These are phyloP conservation scores for Pichiaceae sp. DNA, from an alignment of 1,139 yeast genomes.

Conservation along the genomic window DNA sequence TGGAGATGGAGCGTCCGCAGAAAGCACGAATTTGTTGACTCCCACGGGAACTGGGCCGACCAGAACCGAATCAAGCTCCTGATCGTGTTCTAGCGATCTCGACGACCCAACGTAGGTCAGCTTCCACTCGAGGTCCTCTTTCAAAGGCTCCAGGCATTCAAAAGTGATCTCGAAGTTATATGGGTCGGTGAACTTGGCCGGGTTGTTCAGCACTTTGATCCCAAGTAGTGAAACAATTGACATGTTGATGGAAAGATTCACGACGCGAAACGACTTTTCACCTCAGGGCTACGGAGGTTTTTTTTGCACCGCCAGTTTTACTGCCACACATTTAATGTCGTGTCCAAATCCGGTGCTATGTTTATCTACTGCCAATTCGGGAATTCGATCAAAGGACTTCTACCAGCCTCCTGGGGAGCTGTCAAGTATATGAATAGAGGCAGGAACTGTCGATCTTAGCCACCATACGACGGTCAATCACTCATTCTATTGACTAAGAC, in stretches of 20 bases:
- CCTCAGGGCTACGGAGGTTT: too few relatives aligned
- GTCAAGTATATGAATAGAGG: too few relatives aligned
- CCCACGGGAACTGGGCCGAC: constrained; percentile 99
- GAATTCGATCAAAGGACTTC: too few relatives aligned
- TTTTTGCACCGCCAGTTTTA: too few relatives aligned
- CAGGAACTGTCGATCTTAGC: too few relatives aligned
- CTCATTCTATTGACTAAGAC: too few relatives aligned
- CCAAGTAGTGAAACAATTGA: constrained; percentile 91
- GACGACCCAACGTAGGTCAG: constrained; percentile 95
- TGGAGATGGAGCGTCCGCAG: constrained; percentile 95
- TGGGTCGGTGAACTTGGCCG: constrained; percentile 88
- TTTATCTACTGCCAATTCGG: too few relatives aligned
- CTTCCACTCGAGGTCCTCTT: constrained; percentile 95
- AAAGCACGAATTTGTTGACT: constrained; percentile 81
- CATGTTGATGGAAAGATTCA: constrained; percentile 34
- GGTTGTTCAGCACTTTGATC: constrained; percentile 87
- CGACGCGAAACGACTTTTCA: too few relatives aligned
- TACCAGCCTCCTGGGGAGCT: too few relatives aligned
- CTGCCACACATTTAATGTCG: too few relatives aligned
- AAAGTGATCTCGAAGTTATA: constrained; percentile 96
- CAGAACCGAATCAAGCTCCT: constrained; percentile 85
- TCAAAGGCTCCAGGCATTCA: constrained; percentile 88
- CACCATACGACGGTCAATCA: too few relatives aligned
- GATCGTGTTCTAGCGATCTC: constrained; percentile 88
- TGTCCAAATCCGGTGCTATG: too few relatives aligned